Percentiles rank a stretch among this genome's conserved stretches.
phyloP scores from a whole-genome alignment of 179 eudicot genomes.

The Patellifolia procumbens region DNA sequence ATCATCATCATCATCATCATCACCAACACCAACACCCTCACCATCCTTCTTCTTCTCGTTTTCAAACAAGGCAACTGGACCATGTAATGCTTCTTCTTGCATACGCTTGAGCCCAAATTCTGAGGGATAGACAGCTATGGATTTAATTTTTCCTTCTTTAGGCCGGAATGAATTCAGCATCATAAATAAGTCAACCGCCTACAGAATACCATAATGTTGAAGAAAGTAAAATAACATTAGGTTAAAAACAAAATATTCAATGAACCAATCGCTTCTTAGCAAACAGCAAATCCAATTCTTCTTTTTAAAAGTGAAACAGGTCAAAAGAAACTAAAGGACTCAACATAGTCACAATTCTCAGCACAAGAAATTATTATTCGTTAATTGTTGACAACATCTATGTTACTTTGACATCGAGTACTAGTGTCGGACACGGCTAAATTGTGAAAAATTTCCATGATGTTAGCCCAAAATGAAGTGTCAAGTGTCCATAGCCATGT shows the following conservation, averaged over 20 bases:
- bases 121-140: conserved; percentile 92
- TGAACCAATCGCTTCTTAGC: neutral
- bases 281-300: neutral
- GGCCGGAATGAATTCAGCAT: conserved; percentile 77
- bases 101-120: conserved; percentile 91
- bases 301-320: neutral
- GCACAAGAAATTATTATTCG: neutral
- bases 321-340: neutral
- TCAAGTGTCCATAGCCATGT: no score
- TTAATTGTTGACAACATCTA: neutral
- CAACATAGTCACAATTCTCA: neutral
- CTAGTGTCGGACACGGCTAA: no score
- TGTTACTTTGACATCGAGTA: no score
- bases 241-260: neutral
- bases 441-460: no score
- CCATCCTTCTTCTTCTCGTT: conserved; percentile 39
- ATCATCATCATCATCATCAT: conserved; percentile 25
- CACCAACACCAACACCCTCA: conserved; percentile 30
- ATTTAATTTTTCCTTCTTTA: conserved; percentile 66
- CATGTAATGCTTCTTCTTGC: conserved; percentile 89
- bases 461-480: no score
- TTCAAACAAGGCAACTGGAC: conserved; percentile 79
- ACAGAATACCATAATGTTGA: conserved; percentile 24
- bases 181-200: conserved; percentile 84
- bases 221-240: neutral